phyloP scores from a whole-genome alignment of 2,329 filamentous ascomycete genomes.

The Claviceps cyperi region DNA sequence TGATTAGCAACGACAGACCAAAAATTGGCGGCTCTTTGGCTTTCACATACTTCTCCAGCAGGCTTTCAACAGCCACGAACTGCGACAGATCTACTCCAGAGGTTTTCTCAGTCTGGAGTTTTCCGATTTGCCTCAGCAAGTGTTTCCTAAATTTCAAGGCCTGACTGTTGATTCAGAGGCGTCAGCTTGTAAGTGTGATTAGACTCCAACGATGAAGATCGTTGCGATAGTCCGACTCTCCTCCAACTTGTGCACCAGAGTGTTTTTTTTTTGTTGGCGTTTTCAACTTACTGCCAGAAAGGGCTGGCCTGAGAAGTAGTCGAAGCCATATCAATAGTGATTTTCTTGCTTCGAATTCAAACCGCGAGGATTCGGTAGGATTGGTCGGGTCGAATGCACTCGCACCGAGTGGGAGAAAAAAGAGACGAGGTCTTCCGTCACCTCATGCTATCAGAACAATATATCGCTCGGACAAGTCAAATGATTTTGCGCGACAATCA shows the following conservation, averaged over 20 bases:
- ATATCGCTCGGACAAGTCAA: conserved; percentile 8
- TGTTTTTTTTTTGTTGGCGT: not conserved
- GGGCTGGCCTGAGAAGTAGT: conserved; percentile 18
- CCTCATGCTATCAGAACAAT: conserved; percentile 21
- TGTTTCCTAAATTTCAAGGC: conserved; percentile 29
- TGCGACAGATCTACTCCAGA: conserved; percentile 25
- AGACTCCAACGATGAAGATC: not conserved
- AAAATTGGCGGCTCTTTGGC: conserved; percentile 12
- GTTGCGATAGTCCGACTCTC: not conserved
- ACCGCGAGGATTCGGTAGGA: not conserved
- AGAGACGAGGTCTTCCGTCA: conserved; percentile 13
- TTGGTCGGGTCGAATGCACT: not conserved
- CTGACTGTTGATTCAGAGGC: conserved; percentile 16
- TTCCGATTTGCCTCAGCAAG: conserved; percentile 28
- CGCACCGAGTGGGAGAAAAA: conserved; percentile 1
- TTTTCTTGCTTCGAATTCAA: conserved; percentile 3
- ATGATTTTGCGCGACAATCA: conserved; percentile 11
- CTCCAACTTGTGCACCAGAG: not conserved
- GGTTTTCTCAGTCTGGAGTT: conserved; percentile 22
- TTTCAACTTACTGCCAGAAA: conserved; percentile 24
- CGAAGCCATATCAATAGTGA: conserved; percentile 4
- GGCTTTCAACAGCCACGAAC: conserved; percentile 29
- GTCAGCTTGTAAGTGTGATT: conserved; percentile 5
- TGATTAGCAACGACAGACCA: not conserved
- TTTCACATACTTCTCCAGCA: conserved; percentile 20